Percentiles rank a stretch among this genome's conserved stretches.
Conservation (phyloP, 495 filamentous ascomycete species). For the Penicillium dipodomyicola region DNA sequence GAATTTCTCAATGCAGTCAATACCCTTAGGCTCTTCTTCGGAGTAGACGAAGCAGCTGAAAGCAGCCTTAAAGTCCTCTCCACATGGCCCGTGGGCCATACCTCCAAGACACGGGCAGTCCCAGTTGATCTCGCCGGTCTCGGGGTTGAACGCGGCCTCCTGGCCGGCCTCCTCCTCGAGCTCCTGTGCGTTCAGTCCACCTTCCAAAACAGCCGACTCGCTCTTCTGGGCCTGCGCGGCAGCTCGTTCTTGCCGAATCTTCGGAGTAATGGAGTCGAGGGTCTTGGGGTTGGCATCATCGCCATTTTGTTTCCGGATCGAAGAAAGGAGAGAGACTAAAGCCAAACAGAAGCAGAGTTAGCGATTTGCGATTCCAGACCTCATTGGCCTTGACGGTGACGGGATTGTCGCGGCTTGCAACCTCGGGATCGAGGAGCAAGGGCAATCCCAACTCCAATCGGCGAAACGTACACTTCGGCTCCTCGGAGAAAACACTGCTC, state of each 20-base stretch:
- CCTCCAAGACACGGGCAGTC: slow-evolving; percentile 96
- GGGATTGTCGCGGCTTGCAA: slow-evolving; percentile 8
- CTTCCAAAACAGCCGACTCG: slow-evolving; percentile 20
- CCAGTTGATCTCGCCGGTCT: slow-evolving; percentile 99
- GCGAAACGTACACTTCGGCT: slow-evolving; percentile 65
- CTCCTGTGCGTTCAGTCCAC: slow-evolving; percentile 43
- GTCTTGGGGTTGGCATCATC: slow-evolving; percentile 37
- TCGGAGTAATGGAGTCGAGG: slow-evolving; percentile 47
- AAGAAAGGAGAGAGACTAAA: slow-evolving; percentile 37
- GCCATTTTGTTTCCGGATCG: slow-evolving; percentile 21
- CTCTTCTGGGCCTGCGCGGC: slow-evolving; percentile 18
- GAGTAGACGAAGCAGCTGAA: slow-evolving; percentile 98
- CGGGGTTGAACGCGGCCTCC: slow-evolving; percentile 93
- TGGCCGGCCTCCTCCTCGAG: slow-evolving; percentile 77
- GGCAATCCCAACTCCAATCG: slow-evolving; percentile 3
- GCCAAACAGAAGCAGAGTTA: slow-evolving; percentile 2
- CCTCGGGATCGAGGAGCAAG: slow-evolving; percentile 7
- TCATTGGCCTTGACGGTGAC: slow-evolving; percentile 13
- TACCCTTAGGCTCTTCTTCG: slow-evolving; percentile 93
- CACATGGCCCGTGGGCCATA: slow-evolving; percentile 96
- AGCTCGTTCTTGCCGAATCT: slow-evolving; percentile 36
- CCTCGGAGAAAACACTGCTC: slow-evolving; percentile 78
- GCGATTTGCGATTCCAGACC: slow-evolving; percentile 3
- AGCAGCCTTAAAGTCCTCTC: slow-evolving; percentile 87
- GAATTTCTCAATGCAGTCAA: slow-evolving; percentile 98